phyloP scores from a whole-genome alignment of 805 yeast genomes.

The Ogataea trehaloabstinens region DNA sequence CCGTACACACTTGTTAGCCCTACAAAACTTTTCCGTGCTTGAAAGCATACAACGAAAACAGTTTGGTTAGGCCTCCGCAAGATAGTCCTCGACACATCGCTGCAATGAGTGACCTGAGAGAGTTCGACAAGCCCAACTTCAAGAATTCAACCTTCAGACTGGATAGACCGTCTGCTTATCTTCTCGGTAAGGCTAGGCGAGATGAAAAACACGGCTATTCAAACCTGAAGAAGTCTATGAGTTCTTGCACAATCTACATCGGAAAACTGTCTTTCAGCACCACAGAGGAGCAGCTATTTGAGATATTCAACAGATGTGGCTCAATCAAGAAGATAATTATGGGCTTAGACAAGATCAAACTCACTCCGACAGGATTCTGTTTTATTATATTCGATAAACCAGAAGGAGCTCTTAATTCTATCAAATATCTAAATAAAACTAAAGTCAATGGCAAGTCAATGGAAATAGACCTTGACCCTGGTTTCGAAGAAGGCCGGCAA shows the following conservation, averaged over 20 bases:
- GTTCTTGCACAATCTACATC: constrained; percentile 78
- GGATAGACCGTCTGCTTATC: constrained; percentile 70
- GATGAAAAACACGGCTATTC: constrained; percentile 50
- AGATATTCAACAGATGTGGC: constrained; percentile 81
- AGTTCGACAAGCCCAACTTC: constrained; percentile 54
- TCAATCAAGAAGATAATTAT: constrained; percentile 75
- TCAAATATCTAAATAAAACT: constrained; percentile 79
- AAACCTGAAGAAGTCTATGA: constrained; percentile 63
- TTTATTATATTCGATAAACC: constrained; percentile 75
- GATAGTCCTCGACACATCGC: too few relatives aligned
- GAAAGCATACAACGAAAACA: too few relatives aligned
- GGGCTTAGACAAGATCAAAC: constrained; percentile 90
- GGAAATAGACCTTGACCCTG: constrained; percentile 92
- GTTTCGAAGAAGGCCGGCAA: constrained; percentile 93
- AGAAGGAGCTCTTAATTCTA: constrained; percentile 74
- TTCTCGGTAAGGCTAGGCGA: constrained; percentile 62
- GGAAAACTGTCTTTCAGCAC: constrained; percentile 90
- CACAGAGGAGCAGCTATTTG: constrained; percentile 92
- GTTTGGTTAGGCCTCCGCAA: too few relatives aligned
- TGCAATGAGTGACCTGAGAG: constrained; percentile 29
- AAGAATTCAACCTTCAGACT: constrained; percentile 63
- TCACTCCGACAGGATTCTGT: constrained; percentile 96
- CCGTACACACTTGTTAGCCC: too few relatives aligned
- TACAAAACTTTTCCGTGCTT: too few relatives aligned
- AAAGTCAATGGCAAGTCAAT: constrained; percentile 79